A percentile compares a stretch with the other conserved stretches of the same genome.
Evolutionary conservation across 2,329 filamentous ascomycete genomes (phyloP).

Genomic region (Diplodia scrobiculata): DNA sequence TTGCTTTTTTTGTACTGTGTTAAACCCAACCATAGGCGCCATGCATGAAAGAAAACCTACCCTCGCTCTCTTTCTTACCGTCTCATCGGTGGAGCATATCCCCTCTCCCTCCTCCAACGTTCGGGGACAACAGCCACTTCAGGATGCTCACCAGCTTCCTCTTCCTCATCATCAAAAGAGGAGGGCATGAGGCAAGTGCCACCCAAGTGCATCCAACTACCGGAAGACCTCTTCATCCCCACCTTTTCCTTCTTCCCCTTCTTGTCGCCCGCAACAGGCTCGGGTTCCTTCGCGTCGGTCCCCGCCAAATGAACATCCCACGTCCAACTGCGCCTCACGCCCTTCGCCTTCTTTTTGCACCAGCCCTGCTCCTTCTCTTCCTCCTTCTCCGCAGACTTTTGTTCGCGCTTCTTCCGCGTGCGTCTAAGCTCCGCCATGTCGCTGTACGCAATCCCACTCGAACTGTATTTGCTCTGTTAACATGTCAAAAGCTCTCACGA

Average conservation of each 20-base stretch:
- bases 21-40: neutral
- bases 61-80: too few species aligned
- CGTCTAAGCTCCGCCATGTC: conserved; percentile 39
- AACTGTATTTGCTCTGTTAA: conserved; percentile 46
- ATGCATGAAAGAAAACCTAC: neutral
- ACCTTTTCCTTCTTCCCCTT: neutral
- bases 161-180: neutral
- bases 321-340: neutral
- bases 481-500: conserved; percentile 16
- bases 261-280: neutral
- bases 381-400: neutral
- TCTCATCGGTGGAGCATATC: neutral
- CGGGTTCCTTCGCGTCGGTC: too few species aligned
- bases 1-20: neutral
- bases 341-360: neutral
- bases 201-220: neutral
- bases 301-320: neutral
- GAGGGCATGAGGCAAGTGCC: neutral
- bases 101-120: neutral
- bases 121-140: neutral
- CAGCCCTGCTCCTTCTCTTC: neutral
- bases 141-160: neutral
- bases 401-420: neutral
- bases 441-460: conserved; percentile 60
- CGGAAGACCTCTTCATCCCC: too few species aligned